Base-by-base conservation (phyloP, 129 eudicot genomes). In the Scalesia atractyloides region DNA sequence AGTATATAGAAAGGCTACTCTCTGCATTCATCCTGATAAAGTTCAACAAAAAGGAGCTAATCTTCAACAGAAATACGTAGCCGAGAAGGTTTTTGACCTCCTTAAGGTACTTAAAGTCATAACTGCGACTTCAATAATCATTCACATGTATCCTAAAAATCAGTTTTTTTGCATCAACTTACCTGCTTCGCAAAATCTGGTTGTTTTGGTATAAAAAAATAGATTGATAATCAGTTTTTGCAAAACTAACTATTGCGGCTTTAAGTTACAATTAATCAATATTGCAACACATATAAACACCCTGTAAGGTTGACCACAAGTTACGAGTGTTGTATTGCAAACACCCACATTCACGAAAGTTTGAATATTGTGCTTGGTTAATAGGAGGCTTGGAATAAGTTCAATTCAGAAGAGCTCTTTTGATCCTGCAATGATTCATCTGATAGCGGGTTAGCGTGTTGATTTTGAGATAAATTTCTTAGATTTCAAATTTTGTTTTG, bases 351-450 rank as follows among this genome's bases (percentile, higher is more conserved):
- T 61, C 26, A 39, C 30, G 24, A 24, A 39, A 30, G 1, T 34
- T 51, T 44, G 66, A 20, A 60, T 33, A 20, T 8, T 14, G 36
- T 50, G n/a, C 16, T 61, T n/a, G 13, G 36, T 37, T 66, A 44
- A 72, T 69, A 93, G 98, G 98, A 93, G 48, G 95, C 98, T 9
- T 93, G 96, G 98, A 93, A 93, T 83, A 93, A 93, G 84, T 89
- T 93, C 68, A 93, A 93, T 85, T 87, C 98, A 61, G 98, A 93
- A 87, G 98, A 89, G 95, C 98, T 87, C 13, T 89, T 93, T 80
- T 89, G 82, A 82, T 46, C 54, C 69, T 30, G 60, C 62, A 70
- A 54, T 52, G 26, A 68, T 67, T 9, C 26, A 16, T 56, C 62
- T 56, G 34, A 56, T 66, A 66, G 44, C 19, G 44, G 69, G 60